Percentiles rank a stretch among this genome's conserved stretches.
phyloP scores from a whole-genome alignment of 495 filamentous ascomycete species.

The Lophium mytilinum region DNA sequence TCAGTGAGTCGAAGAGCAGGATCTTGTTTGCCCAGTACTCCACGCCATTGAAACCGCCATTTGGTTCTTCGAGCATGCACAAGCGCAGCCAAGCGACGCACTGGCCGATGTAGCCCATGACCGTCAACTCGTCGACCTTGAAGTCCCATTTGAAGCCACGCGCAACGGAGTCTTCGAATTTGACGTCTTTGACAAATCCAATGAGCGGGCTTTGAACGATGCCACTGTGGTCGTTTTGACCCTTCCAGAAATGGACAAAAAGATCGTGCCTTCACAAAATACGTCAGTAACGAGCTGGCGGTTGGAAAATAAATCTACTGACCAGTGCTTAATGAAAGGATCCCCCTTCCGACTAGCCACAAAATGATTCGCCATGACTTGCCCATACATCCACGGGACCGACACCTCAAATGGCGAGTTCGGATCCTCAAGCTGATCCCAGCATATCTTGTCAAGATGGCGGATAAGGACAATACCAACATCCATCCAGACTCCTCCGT shows the following conservation, averaged over 20 bases:
- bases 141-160: constrained; percentile 15
- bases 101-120: constrained; percentile 14
- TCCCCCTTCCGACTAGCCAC: constrained; percentile 34
- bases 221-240: constrained; percentile 24
- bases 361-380: constrained; percentile 37
- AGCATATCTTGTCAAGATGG: constrained; percentile 38
- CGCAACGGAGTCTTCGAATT: neutral
- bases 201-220: constrained; percentile 33
- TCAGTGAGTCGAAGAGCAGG: constrained; percentile 6
- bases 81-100: constrained; percentile 11
- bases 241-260: constrained; percentile 34
- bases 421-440: constrained; percentile 36
- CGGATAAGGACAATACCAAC: constrained; percentile 34
- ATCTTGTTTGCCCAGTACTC: constrained; percentile 13
- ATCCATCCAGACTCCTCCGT: constrained; percentile 39
- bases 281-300: neutral
- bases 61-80: constrained; percentile 6
- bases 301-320: neutral
- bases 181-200: constrained; percentile 22
- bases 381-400: constrained; percentile 27
- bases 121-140: neutral
- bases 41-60: constrained; percentile 14
- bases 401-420: constrained; percentile 32
- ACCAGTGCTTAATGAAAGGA: constrained; percentile 35
- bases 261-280: constrained; percentile 25